These are phyloP conservation scores for Echites panduratus DNA, from an alignment of 257 asterid species.

Conservation along the genomic window DNA sequence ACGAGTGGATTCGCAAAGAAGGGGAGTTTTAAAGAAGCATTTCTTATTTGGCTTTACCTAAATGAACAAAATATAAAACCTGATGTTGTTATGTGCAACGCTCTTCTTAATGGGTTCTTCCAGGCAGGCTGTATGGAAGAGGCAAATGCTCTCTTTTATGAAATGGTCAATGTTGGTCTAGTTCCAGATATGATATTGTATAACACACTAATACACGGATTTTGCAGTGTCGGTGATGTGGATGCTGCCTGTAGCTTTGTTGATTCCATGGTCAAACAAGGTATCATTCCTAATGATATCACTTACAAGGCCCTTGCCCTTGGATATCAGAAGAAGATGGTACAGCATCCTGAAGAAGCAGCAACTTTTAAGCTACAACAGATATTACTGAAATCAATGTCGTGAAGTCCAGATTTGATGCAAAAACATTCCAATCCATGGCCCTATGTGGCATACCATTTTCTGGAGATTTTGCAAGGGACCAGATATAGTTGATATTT, in stretches of 20 bases:
- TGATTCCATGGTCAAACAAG: constrained; percentile 19
- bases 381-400: constrained; percentile 7
- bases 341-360: constrained; percentile 13
- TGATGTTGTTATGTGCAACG: constrained; percentile 24
- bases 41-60: constrained; percentile 19
- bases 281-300: constrained; percentile 17
- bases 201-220: constrained; percentile 27
- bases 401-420: background rate
- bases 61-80: constrained; percentile 18
- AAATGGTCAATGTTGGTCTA: constrained; percentile 18
- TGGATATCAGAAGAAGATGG: constrained; percentile 19
- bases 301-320: constrained; percentile 18
- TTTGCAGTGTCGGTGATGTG: constrained; percentile 19
- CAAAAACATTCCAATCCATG: background rate
- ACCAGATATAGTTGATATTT: background rate
- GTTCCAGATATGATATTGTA: constrained; percentile 25
- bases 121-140: constrained; percentile 16
- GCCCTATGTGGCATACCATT: background rate
- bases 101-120: constrained; percentile 22
- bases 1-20: constrained; percentile 20
- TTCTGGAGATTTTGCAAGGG: background rate
- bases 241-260: constrained; percentile 15
- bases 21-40: constrained; percentile 24
- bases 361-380: constrained; percentile 19
- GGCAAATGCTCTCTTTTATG: constrained; percentile 19